Conservation (phyloP, 192 early-diverging fungal genomes). For the Podila verticillata region DNA sequence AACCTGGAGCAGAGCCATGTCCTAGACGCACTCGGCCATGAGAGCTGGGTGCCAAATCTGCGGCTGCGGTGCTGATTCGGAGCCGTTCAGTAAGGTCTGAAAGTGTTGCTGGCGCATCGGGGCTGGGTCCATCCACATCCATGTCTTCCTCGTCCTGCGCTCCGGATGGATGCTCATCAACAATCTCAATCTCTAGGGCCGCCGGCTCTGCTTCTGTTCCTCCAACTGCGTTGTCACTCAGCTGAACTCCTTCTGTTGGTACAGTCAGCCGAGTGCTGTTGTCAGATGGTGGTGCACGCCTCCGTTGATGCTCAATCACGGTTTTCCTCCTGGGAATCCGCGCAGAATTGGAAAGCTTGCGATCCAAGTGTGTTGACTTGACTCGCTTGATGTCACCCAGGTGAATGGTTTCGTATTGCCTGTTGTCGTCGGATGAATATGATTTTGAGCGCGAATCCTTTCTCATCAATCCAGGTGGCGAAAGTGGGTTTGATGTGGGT, state of each 20-base stretch:
- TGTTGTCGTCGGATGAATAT: slow-evolving; percentile 55
- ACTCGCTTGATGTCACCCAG: slow-evolving; percentile 65
- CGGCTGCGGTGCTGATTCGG: slow-evolving; percentile 23
- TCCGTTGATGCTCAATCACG: slow-evolving; percentile 59
- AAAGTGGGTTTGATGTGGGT: slow-evolving; percentile 19
- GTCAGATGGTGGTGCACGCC: slow-evolving; percentile 1
- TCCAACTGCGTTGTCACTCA: neutral
- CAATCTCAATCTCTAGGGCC: slow-evolving; percentile 41
- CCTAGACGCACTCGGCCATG: slow-evolving; percentile 14
- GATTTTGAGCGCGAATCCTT: slow-evolving; percentile 60
- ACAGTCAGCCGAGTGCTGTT: neutral
- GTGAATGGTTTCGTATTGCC: slow-evolving; percentile 54
- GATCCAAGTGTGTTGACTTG: slow-evolving; percentile 65
- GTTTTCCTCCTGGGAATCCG: slow-evolving; percentile 61
- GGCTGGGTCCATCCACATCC: slow-evolving; percentile 26
- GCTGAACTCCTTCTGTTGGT: neutral
- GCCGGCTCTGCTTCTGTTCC: slow-evolving; percentile 19
- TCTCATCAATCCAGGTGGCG: slow-evolving; percentile 42
- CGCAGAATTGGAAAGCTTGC: slow-evolving; percentile 60
- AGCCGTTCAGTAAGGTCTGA: slow-evolving; percentile 46
- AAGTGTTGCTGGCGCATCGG: slow-evolving; percentile 37
- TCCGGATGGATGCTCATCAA: slow-evolving; percentile 19
- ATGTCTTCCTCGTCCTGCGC: slow-evolving; percentile 21
- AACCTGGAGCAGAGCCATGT: slow-evolving; percentile 12
- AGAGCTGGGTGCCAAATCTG: slow-evolving; percentile 3